Evolutionary conservation across 148 eudicot genomes (phyloP), one percentile per base, ranked within the genome.

Genomic region (Chenopodium berlandieri): DNA sequence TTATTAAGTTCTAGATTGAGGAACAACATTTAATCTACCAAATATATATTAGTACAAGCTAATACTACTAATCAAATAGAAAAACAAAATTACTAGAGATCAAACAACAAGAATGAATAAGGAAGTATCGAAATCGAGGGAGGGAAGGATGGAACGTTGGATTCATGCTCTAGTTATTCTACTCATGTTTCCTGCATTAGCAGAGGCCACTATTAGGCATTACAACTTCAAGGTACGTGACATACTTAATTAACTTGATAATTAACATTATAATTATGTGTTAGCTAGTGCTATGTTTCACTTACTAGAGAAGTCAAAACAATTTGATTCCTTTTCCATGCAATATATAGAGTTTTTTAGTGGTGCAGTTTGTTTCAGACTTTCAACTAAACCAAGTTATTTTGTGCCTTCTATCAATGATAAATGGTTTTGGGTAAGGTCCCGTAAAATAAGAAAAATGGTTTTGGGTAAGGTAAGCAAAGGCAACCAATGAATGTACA

Each of bases 191-290:
- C 88, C 89, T 9, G 82, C 77, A 71, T 74, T 86, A 74, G 86
- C 83, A 23, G 89, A 89, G 78, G 82, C 92, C 13, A 54, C 44
- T 30, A 89, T 89, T 81, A 91, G 93, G 22, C 92, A 89, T 78
- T 91, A 91, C 85, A 83, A 85, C 76, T 93, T 93, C 88, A 88
- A 82, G 87, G 97, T 93, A 88, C 72, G 7, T 16, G 23, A 69
- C n/a, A 9, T 69, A 10, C 73, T 30, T 69, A 34, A 69, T 34
- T 16, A 37, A 0, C 1, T 22, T n/a, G 66, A 62, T 62, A 6
- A 62, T 56, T 2, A 62, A 62, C 25, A n/a, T 62, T 22, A 19
- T 22, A 7, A 62, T 62, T 62, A 60, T 60, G n/a, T 20, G 64
- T 19, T 60, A 60, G 23, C 7, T 62, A 22, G n/a, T 22, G 65